Base-by-base conservation (phyloP, 805 yeast genomes). In the Candida krabiensis region DNA sequence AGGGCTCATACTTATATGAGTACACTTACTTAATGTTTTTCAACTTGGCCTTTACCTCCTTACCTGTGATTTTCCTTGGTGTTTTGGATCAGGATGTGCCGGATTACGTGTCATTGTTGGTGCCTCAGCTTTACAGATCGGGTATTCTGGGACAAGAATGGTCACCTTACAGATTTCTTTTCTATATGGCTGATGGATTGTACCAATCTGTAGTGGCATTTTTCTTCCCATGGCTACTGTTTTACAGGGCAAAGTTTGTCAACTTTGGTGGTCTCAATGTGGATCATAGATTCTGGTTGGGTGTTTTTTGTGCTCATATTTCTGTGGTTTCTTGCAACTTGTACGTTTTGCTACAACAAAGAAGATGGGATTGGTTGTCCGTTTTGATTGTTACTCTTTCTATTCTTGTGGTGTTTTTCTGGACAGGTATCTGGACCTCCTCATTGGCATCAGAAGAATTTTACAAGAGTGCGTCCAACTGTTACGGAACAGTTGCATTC, bases 381-480 rank as follows among this genome's bases (percentile, higher is more conserved):
- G 35, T 73, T 19, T 53, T 79, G 17, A 71, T 83, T 43, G 64
- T 67, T 40, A 63, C 71, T 1, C 54, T 86, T 31, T 80, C 88
- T 11, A 69, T 71, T 37, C 56, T 81, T 44, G 48, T 84, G 29
- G 69, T 84, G 13, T 83, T 73, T 50, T 75, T 79, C 55, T 86
- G 95, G 95, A 77, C 86, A 4, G 90, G 91, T n/a, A 75, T 80
- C 16, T 86, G 90, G 83, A 75, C 88, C 21, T 61, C 78, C 4
- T 59, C 73, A 6, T 19, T 30, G 2, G 60, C 66, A 39, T 71
- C 86, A 7, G 30, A 35, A n/a, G 85, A 79, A 51, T 81, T 80
- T 50, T 86, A 77, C 60, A 69, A 73, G 41, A 77, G 83, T 17
- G 93, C 85, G 2, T 58, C 77, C 2, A 77, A 80, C 50, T 70